Percentiles rank a stretch among this genome's conserved stretches.
Evolutionary conservation across 1,139 yeast species (phyloP).

Genomic region (Torulaspora pretoriensis): DNA sequence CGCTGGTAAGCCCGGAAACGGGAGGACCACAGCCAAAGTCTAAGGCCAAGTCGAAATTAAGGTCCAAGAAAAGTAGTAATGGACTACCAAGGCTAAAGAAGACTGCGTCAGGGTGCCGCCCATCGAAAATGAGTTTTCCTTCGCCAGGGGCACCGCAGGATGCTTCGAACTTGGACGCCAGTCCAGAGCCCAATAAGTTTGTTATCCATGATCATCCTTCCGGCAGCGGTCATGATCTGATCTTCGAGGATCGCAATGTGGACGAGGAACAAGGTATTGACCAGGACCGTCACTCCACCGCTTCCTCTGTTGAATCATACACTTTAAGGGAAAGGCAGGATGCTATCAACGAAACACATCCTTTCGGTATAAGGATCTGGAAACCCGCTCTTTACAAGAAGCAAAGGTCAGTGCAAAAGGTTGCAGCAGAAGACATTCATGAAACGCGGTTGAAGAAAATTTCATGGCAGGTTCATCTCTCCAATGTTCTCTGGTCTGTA

Average conservation of each 20-base stretch:
- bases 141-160: slow-evolving; percentile 5
- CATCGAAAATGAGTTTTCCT: slow-evolving; percentile 2
- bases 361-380: slow-evolving; percentile 98
- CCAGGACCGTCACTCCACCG: slow-evolving; percentile 45
- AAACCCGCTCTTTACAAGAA: slow-evolving; percentile 95
- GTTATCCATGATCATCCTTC: slow-evolving; percentile 23
- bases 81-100: not conserved
- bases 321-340: slow-evolving; percentile 92
- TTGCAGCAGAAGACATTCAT: slow-evolving; percentile 93
- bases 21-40: slow-evolving; percentile 3
- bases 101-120: not conserved
- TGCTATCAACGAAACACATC: slow-evolving; percentile 94
- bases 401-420: slow-evolving; percentile 81
- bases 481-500: slow-evolving; percentile 73
- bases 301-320: slow-evolving; percentile 71
- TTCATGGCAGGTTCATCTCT: slow-evolving; percentile 58
- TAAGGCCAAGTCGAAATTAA: slow-evolving; percentile 4
- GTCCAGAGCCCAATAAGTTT: slow-evolving; percentile 15
- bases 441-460: slow-evolving; percentile 52
- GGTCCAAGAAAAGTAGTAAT: slow-evolving; percentile 1
- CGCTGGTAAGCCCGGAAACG: slow-evolving; percentile 10
- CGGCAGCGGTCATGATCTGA: slow-evolving; percentile 14
- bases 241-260: slow-evolving; percentile 16
- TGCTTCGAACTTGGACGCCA: slow-evolving; percentile 1
- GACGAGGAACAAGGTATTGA: slow-evolving; percentile 36